phyloP scores from a whole-genome alignment of 2,329 filamentous ascomycete species.

The Thelonectria olida region DNA sequence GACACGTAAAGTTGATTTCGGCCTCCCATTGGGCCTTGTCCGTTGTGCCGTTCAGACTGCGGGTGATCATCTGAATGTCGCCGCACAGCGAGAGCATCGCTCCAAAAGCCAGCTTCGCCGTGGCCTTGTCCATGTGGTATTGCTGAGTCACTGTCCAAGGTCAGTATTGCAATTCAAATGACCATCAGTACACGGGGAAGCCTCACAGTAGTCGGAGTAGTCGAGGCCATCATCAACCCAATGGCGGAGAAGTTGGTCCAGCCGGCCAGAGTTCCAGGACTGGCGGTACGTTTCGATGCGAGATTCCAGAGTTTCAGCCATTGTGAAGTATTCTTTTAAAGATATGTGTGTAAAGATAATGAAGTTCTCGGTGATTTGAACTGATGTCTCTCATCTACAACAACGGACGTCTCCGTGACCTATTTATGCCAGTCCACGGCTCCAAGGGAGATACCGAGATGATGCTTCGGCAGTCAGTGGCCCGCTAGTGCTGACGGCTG shows the following conservation, averaged over 20 bases:
- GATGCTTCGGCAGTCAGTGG: too few relatives aligned
- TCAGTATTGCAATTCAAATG: neutral
- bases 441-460: too few relatives aligned
- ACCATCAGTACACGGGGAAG: neutral
- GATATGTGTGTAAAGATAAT: too few relatives aligned
- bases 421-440: too few relatives aligned
- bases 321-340: too few relatives aligned
- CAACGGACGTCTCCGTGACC: too few relatives aligned
- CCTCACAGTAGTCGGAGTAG: constrained; percentile 6
- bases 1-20: neutral
- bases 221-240: constrained; percentile 1
- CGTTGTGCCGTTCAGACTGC: neutral
- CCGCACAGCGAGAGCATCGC: constrained; percentile 2
- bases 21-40: neutral
- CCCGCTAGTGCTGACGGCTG: too few relatives aligned
- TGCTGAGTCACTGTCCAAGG: neutral
- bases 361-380: too few relatives aligned
- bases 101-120: neutral
- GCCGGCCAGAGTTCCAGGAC: constrained; percentile 1
- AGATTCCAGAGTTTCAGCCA: neutral
- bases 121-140: neutral
- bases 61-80: constrained; percentile 1
- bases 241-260: neutral
- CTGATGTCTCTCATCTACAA: too few relatives aligned
- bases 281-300: constrained; percentile 1